These are phyloP conservation scores for Sugiyamaella castrensis DNA, from an alignment of 1,139 yeast genomes.

Conservation along the genomic window DNA sequence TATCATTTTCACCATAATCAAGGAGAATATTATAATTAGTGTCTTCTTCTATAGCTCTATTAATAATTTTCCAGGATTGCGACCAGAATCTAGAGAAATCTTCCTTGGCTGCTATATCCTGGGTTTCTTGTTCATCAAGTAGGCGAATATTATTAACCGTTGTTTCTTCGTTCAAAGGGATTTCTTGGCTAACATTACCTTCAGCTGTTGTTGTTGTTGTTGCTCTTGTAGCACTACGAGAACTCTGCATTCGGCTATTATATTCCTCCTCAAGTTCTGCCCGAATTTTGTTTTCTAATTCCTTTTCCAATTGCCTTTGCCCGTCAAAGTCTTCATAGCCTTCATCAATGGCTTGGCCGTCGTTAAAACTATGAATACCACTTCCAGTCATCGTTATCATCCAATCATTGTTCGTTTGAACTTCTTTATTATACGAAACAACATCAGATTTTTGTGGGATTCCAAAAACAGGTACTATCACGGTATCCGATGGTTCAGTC, in stretches of 20 bases:
- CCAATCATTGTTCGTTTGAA: slow-evolving; percentile 27
- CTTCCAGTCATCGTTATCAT: background rate
- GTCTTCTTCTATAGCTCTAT: slow-evolving; percentile 39
- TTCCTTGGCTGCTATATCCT: background rate
- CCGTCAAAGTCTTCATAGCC: slow-evolving; percentile 2
- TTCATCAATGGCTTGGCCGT: background rate
- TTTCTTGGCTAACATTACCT: background rate
- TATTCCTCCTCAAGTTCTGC: slow-evolving; percentile 18
- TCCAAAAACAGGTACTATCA: slow-evolving; percentile 22
- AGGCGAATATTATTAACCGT: background rate
- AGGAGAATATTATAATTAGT: slow-evolving; percentile 37
- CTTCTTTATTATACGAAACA: slow-evolving; percentile 31
- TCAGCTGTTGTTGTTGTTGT: too few relatives aligned
- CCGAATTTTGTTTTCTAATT: slow-evolving; percentile 10
- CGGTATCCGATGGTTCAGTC: slow-evolving; percentile 2
- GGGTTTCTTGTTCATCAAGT: slow-evolving; percentile 1
- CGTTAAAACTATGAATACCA: background rate
- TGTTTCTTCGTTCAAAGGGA: background rate
- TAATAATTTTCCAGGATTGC: slow-evolving; percentile 42
- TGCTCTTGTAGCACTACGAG: too few relatives aligned
- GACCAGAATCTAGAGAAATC: slow-evolving; percentile 35
- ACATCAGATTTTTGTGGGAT: slow-evolving; percentile 19
- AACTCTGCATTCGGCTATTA: background rate
- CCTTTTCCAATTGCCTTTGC: background rate
- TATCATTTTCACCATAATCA: slow-evolving; percentile 31